Base-by-base conservation (phyloP, 2,329 filamentous ascomycete genomes). In the Exophiala bonariae region DNA sequence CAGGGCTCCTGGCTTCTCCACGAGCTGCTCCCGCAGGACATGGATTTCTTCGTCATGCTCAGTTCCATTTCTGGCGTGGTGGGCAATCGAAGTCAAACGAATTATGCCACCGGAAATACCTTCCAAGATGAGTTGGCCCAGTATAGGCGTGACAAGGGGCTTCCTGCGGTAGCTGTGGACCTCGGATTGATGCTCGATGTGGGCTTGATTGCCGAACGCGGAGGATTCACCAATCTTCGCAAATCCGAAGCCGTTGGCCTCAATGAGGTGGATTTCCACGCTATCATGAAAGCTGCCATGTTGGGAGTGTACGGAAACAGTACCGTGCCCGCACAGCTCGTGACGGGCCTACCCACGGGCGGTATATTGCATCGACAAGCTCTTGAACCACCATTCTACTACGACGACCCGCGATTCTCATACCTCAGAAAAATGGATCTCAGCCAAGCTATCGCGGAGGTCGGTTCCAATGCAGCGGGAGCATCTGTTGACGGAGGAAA, bases 51-150 rank as follows among this genome's bases (percentile, higher is more conserved):
- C 55, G 43, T 71, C 40, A 60, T 67, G 47, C 56, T 70, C 8
- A 68, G 66, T 0, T 72, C 70, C 3, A 57, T 66, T 3, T 66
- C 67, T 40, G 66, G 67, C 2, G 54, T 75, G 5, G 58, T 74
- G 3, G 75, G 75, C 3, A 74, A 75, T 36, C 53, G 67, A 2
- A 69, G 70, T 3, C 63, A 78, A 46, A 64, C 72, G 10, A 71
- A 67, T 41, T 73, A 73, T 47, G 62, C 63, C 6, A 64, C 68
- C 2, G 69, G 59, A 6, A 63, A 62, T 37, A 59, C 62, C 10
- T 72, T 63, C 58, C 59, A 67, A 41, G 67, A 68, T 35, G 53
- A 56, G 2, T 58, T 69, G 11, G 63, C 64, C 3, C 49, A 49
- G 5, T 61, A 65, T 39, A 58, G 66, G 4, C 53, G 47, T 5